Conservation (phyloP, 2,329 filamentous ascomycete genomes). For the Gnomoniopsis sp. region DNA sequence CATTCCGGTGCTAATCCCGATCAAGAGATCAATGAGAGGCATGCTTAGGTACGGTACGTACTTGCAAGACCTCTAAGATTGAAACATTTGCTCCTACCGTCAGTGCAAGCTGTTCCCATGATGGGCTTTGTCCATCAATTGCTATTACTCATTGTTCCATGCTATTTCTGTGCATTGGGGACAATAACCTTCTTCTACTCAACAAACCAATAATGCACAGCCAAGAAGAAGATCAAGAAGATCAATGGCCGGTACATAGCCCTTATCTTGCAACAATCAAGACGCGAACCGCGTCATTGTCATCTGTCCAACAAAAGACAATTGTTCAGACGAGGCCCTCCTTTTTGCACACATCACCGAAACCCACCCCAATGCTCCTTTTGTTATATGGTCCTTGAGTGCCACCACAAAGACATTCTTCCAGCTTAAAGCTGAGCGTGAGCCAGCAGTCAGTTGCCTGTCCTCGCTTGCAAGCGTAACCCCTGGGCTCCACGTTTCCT, state of each 20-base stretch:
- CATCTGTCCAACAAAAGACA: background rate
- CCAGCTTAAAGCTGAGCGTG: background rate
- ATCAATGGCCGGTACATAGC: background rate
- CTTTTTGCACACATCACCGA: background rate
- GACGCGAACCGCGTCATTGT: background rate
- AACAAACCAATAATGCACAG: background rate
- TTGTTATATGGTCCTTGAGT: background rate
- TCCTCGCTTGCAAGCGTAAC: background rate
- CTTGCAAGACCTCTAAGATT: too few relatives aligned
- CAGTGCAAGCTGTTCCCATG: too few relatives aligned
- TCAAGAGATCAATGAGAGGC: too few relatives aligned
- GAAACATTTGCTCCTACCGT: too few relatives aligned
- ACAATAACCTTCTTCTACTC: too few relatives aligned
- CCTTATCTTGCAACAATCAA: background rate
- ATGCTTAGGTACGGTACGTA: too few relatives aligned
- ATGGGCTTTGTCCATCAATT: too few relatives aligned
- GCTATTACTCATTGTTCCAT: too few relatives aligned
- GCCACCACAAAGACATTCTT: background rate
- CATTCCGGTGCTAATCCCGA: too few relatives aligned
- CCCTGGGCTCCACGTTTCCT: background rate
- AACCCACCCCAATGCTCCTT: background rate
- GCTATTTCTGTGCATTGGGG: too few relatives aligned
- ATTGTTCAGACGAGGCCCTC: background rate
- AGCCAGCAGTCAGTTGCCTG: background rate
- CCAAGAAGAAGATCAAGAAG: background rate